Evolutionary conservation across 352 stramenopile genomes (phyloP).

Genomic region (Globisporangium cystogenes): DNA sequence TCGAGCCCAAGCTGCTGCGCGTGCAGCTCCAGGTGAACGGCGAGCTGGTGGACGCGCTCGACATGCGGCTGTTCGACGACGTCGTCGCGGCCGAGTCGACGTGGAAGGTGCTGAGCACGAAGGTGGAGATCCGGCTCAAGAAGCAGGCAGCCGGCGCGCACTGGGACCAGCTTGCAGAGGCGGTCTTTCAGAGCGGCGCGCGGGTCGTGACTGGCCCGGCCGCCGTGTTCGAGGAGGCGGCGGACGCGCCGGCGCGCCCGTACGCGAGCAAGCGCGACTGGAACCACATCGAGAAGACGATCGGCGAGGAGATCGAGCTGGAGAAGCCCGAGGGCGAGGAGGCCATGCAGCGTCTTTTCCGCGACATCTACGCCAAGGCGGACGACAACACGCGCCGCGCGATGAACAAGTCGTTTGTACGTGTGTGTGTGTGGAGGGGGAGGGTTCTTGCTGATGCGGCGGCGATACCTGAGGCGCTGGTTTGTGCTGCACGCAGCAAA

Average conservation of each 20-base stretch:
- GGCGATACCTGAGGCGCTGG: too few relatives aligned
- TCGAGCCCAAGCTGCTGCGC: conserved; percentile 41
- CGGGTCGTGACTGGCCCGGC: conserved; percentile 49
- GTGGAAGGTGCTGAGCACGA: conserved; percentile 55
- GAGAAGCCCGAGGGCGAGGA: conserved; percentile 91
- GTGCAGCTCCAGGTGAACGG: conserved; percentile 49
- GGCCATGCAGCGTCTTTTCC: conserved; percentile 90
- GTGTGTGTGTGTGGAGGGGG: conserved; percentile 8
- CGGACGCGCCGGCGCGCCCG: conserved; percentile 38
- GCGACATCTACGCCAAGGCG: conserved; percentile 91
- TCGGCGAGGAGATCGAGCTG: conserved; percentile 73
- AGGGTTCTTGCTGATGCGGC: not conserved
- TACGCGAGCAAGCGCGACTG: conserved; percentile 87
- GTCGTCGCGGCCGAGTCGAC: conserved; percentile 48
- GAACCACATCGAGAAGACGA: conserved; percentile 81
- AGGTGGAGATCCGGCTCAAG: conserved; percentile 82
- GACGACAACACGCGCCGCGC: conserved; percentile 87
- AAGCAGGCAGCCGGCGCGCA: conserved; percentile 52
- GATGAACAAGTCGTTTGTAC: conserved; percentile 93
- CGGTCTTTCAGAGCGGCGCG: conserved; percentile 29
- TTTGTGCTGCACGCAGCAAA: conserved; percentile 55
- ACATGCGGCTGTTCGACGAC: conserved; percentile 70
- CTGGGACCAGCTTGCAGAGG: conserved; percentile 76
- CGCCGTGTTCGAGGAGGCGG: conserved; percentile 57
- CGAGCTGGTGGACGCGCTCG: conserved; percentile 48